Percentiles rank a stretch among this genome's conserved stretches.
Conservation (phyloP, 2,329 filamentous ascomycete species). For the Diaporthe vexans region DNA sequence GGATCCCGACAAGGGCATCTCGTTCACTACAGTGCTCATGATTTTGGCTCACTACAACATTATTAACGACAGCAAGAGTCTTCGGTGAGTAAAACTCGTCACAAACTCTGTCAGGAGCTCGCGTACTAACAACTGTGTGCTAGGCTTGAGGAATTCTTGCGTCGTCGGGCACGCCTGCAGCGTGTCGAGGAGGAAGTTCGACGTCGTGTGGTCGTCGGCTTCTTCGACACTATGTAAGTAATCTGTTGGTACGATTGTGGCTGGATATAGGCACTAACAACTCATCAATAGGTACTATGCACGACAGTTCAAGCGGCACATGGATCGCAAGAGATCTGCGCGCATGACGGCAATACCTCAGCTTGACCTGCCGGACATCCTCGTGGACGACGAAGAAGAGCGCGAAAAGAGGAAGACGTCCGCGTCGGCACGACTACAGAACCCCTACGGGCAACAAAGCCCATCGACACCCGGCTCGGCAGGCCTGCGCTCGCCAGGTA, state of each 20-base stretch:
- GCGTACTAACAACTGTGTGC: constrained; percentile 47
- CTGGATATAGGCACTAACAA: constrained; percentile 20
- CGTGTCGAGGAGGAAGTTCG: constrained; percentile 95
- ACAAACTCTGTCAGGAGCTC: not conserved
- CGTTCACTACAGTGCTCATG: constrained; percentile 93
- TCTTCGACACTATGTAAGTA: constrained; percentile 89
- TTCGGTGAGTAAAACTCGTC: constrained; percentile 70
- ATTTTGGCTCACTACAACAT: constrained; percentile 98
- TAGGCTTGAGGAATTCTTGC: constrained; percentile 93
- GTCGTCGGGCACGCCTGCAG: constrained; percentile 89
- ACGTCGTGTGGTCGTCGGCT: constrained; percentile 89
- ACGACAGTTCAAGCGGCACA: constrained; percentile 81
- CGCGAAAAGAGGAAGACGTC: constrained; percentile 46
- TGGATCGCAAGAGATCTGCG: constrained; percentile 79
- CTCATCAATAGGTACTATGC: constrained; percentile 76
- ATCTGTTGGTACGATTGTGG: not conserved
- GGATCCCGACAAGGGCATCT: constrained; percentile 89
- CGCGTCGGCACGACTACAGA: constrained; percentile 38
- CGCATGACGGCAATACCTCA: constrained; percentile 85
- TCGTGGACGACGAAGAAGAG: constrained; percentile 83
- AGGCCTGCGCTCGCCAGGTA: constrained; percentile 41
- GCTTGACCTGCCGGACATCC: constrained; percentile 89
- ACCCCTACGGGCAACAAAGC: constrained; percentile 31
- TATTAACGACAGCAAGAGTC: constrained; percentile 96
- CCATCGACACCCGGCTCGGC: constrained; percentile 46